A percentile compares a stretch with the other conserved stretches of the same genome.
phyloP scores from a whole-genome alignment of 2,329 filamentous ascomycete species.

The Diaporthe helianthi region DNA sequence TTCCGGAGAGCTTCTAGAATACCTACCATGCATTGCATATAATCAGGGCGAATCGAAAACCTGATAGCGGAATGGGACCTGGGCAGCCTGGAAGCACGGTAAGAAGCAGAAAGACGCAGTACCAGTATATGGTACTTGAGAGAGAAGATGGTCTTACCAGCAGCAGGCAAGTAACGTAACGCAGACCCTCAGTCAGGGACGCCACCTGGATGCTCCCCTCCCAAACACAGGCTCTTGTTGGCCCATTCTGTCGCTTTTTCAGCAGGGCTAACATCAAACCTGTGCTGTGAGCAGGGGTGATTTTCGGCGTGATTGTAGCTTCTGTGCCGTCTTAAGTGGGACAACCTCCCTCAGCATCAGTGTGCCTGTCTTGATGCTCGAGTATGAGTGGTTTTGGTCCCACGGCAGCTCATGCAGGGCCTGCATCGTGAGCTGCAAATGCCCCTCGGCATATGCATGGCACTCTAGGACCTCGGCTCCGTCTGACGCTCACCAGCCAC shows the following conservation, averaged over 20 bases:
- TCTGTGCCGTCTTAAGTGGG: background rate
- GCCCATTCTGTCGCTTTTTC: no score
- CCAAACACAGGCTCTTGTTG: no score
- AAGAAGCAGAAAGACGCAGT: background rate
- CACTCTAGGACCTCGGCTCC: background rate
- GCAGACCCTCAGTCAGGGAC: background rate
- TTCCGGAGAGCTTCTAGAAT: background rate
- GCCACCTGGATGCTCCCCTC: background rate
- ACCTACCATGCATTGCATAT: constrained; percentile 7
- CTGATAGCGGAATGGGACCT: constrained; percentile 21
- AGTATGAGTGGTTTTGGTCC: background rate
- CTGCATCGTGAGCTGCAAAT: background rate
- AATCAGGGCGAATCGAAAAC: constrained; percentile 3
- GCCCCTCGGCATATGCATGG: background rate
- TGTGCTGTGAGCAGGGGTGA: no score
- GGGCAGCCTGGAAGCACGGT: constrained; percentile 2
- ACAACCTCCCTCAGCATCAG: background rate
- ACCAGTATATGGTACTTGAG: background rate
- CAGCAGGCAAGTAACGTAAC: background rate
- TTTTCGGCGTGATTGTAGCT: constrained; percentile 7
- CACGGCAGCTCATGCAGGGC: background rate
- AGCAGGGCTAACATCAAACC: no score
- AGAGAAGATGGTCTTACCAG: background rate
- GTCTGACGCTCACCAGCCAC: background rate
- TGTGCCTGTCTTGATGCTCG: background rate